Percentiles rank a stretch among this genome's conserved stretches.
phyloP scores from a whole-genome alignment of 371 early-diverging fungal genomes.

The Saksenaea oblongispora region DNA sequence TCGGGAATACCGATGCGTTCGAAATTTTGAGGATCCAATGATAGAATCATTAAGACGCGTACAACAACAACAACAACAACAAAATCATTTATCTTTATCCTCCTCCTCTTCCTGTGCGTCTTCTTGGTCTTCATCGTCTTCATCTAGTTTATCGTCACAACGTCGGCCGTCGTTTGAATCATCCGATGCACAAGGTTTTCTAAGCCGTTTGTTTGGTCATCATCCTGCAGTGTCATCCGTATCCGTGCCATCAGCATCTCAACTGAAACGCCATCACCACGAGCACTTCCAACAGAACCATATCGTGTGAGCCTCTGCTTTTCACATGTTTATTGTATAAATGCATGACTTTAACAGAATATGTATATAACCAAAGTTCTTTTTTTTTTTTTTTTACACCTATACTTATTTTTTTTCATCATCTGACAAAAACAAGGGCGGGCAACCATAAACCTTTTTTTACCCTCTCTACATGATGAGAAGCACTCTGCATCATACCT shows the following conservation, averaged over 20 bases:
- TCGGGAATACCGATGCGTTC: slow-evolving; percentile 46
- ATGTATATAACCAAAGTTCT: background rate
- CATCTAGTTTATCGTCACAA: background rate
- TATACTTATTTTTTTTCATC: background rate
- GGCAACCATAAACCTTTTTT: background rate
- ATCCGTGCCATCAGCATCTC: slow-evolving; percentile 5
- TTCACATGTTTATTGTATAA: slow-evolving; percentile 6
- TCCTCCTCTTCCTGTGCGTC: slow-evolving; percentile 3
- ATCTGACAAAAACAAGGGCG: background rate
- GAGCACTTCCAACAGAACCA: background rate
- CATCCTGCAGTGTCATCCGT: slow-evolving; percentile 4
- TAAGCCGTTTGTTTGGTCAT: slow-evolving; percentile 3
- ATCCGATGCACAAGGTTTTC: slow-evolving; percentile 53
- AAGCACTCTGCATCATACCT: background rate
- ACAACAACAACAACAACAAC: slow-evolving; percentile 8
- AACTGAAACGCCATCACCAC: slow-evolving; percentile 4
- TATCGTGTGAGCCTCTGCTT: background rate
- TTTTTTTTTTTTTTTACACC: background rate
- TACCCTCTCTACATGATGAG: background rate
- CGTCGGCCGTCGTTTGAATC: slow-evolving; percentile 53
- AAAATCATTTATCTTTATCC: background rate
- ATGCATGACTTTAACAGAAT: background rate
- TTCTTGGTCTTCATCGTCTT: slow-evolving; percentile 5
- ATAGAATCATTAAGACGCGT: slow-evolving; percentile 39
- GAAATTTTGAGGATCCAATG: slow-evolving; percentile 45